Conservation (phyloP, 768 basidiomycete species). For the Cystobasidium tubakii region DNA sequence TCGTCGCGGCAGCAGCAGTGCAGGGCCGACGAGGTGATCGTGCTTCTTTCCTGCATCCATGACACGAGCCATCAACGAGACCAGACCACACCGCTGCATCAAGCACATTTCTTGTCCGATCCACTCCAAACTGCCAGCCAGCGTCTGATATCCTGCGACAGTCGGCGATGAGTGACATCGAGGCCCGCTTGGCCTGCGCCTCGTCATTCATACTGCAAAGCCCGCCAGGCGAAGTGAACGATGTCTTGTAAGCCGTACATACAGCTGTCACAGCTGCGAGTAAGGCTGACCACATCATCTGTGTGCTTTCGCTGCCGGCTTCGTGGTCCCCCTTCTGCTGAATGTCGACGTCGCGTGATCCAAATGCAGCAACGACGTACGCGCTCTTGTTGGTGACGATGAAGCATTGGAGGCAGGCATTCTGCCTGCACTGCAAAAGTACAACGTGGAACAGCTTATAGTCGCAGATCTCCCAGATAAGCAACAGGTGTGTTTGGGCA, state of each 20-base stretch:
- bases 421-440: constrained; percentile 68
- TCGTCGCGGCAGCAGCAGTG: too few species aligned
- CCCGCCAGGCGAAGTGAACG: constrained; percentile 93
- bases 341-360: constrained; percentile 20
- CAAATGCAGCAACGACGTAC: constrained; percentile 61
- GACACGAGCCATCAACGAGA: too few species aligned
- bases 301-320: too few species aligned
- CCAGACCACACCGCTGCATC: too few species aligned
- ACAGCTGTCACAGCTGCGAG: too few species aligned
- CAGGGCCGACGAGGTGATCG: too few species aligned
- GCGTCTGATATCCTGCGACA: too few species aligned
- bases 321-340: too few species aligned
- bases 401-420: constrained; percentile 71
- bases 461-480: constrained; percentile 74
- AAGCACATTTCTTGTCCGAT: too few species aligned
- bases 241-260: constrained; percentile 63
- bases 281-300: too few species aligned
- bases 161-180: constrained; percentile 14
- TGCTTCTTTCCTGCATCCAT: too few species aligned
- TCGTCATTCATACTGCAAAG: constrained; percentile 77
- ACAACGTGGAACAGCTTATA: constrained; percentile 82
- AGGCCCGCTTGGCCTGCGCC: constrained; percentile 51
- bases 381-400: constrained; percentile 81
- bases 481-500: constrained; percentile 59
- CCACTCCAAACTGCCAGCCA: too few species aligned